Conservation (phyloP, 805 yeast genomes). For the Yamadazyma akitaensis region DNA sequence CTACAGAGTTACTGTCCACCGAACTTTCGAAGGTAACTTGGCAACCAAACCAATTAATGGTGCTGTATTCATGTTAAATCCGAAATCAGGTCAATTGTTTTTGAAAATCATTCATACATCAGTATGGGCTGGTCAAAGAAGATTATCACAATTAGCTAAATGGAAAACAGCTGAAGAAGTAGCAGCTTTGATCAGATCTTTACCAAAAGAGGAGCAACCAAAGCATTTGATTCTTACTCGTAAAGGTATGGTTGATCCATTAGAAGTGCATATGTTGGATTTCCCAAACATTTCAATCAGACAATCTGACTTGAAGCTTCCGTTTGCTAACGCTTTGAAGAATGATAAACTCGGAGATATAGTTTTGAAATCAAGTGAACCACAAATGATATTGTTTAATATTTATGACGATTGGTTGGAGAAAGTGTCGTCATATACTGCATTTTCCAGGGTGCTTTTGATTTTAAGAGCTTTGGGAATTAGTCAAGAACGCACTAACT, state of each 20-base stretch:
- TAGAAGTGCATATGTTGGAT: slow-evolving; percentile 95
- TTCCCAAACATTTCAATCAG: slow-evolving; percentile 89
- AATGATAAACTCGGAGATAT: slow-evolving; percentile 76
- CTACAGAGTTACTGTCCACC: slow-evolving; percentile 86
- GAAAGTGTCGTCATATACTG: slow-evolving; percentile 82
- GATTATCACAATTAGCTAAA: slow-evolving; percentile 87
- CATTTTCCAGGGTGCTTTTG: slow-evolving; percentile 83
- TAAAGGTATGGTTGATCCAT: slow-evolving; percentile 88
- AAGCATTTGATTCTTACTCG: slow-evolving; percentile 87
- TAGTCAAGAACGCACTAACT: slow-evolving; percentile 70
- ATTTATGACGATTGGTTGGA: slow-evolving; percentile 93
- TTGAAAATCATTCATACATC: slow-evolving; percentile 88
- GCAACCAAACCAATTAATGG: slow-evolving; percentile 94
- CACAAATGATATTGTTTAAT: slow-evolving; percentile 88
- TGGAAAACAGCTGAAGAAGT: slow-evolving; percentile 99
- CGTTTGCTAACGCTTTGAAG: slow-evolving; percentile 82
- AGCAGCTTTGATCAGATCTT: slow-evolving; percentile 81
- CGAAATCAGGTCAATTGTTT: slow-evolving; percentile 85
- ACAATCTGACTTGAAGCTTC: slow-evolving; percentile 83
- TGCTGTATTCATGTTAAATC: slow-evolving; percentile 83
- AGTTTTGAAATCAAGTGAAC: slow-evolving; percentile 83
- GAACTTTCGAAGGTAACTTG: slow-evolving; percentile 88
- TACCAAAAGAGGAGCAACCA: slow-evolving; percentile 94
- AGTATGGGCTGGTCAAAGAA: slow-evolving; percentile 96
- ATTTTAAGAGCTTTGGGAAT: slow-evolving; percentile 80